Evolutionary conservation across 2,329 filamentous ascomycete species (phyloP).

Genomic region (Clathrospora elynae): DNA sequence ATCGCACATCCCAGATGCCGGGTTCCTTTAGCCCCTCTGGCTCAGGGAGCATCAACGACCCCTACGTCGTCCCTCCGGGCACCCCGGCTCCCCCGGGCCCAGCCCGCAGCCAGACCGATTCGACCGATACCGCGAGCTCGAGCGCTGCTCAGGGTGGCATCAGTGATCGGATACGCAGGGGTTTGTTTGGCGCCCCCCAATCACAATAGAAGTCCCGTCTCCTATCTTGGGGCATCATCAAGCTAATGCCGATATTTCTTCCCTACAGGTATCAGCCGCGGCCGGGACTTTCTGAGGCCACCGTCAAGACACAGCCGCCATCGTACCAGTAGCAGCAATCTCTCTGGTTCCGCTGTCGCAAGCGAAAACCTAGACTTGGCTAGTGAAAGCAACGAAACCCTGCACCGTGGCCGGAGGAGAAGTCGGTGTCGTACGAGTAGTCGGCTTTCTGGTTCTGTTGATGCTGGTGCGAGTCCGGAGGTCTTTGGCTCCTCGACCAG

Average conservation of each 20-base stretch:
- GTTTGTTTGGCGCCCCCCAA: constrained; percentile 40
- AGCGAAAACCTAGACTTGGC: too few species aligned
- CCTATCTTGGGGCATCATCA: neutral
- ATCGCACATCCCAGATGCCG: constrained; percentile 32
- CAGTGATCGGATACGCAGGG: constrained; percentile 40
- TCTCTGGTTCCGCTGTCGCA: too few species aligned
- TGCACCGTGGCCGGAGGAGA: too few species aligned
- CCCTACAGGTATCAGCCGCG: neutral
- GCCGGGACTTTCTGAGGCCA: too few species aligned
- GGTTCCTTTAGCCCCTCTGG: constrained; percentile 34
- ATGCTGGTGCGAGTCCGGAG: too few species aligned
- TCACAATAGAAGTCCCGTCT: constrained; percentile 16
- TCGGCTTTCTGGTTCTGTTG: too few species aligned
- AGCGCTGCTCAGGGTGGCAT: constrained; percentile 25
- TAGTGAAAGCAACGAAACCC: too few species aligned
- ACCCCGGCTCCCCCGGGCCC: constrained; percentile 12
- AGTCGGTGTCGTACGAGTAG: too few species aligned
- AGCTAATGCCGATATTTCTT: constrained; percentile 9
- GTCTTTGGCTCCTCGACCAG: too few species aligned
- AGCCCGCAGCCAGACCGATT: constrained; percentile 5
- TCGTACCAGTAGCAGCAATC: too few species aligned
- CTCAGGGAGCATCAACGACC: constrained; percentile 26
- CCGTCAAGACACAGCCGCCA: too few species aligned
- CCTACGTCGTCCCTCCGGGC: constrained; percentile 25
- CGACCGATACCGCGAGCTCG: constrained; percentile 17